Conservation (phyloP, 192 early-diverging fungal genomes). For the Coemansia sp. region DNA sequence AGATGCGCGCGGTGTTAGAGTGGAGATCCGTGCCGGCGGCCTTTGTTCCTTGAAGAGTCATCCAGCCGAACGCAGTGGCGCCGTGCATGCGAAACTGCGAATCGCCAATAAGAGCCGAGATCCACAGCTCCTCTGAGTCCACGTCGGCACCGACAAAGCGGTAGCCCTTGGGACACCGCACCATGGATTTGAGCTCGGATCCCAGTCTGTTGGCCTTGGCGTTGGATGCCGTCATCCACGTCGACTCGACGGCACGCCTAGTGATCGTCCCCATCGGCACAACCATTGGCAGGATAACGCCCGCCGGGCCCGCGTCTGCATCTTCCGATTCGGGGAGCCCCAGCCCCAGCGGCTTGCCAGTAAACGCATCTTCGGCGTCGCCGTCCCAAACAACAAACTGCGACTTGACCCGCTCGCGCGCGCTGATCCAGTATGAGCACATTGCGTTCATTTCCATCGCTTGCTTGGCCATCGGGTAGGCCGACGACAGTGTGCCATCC, state of each 20-base stretch:
- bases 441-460: slow-evolving; percentile 75
- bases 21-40: slow-evolving; percentile 87
- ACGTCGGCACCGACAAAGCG: slow-evolving; percentile 96
- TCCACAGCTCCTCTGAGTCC: slow-evolving; percentile 97
- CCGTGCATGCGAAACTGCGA: slow-evolving; percentile 93
- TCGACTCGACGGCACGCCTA: slow-evolving; percentile 85
- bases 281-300: slow-evolving; percentile 89
- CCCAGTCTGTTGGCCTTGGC: slow-evolving; percentile 88
- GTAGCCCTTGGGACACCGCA: slow-evolving; percentile 82
- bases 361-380: slow-evolving; percentile 46
- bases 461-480: slow-evolving; percentile 70
- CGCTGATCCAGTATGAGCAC: slow-evolving; percentile 91
- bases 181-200: slow-evolving; percentile 89
- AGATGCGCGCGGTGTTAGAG: slow-evolving; percentile 85
- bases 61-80: slow-evolving; percentile 92
- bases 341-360: slow-evolving; percentile 24
- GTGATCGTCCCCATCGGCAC: slow-evolving; percentile 97
- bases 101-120: slow-evolving; percentile 91
- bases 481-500: slow-evolving; percentile 73
- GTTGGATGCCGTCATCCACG: slow-evolving; percentile 96
- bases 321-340: slow-evolving; percentile 15
- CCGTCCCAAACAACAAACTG: slow-evolving; percentile 88
- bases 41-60: slow-evolving; percentile 97
- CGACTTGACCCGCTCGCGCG: slow-evolving; percentile 73
- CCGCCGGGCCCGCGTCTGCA: slow-evolving; percentile 13